Evolutionary conservation across 106 monocot genomes (phyloP), one percentile per base, ranked within the genome.

Genomic region (Agapanthus africanus): DNA sequence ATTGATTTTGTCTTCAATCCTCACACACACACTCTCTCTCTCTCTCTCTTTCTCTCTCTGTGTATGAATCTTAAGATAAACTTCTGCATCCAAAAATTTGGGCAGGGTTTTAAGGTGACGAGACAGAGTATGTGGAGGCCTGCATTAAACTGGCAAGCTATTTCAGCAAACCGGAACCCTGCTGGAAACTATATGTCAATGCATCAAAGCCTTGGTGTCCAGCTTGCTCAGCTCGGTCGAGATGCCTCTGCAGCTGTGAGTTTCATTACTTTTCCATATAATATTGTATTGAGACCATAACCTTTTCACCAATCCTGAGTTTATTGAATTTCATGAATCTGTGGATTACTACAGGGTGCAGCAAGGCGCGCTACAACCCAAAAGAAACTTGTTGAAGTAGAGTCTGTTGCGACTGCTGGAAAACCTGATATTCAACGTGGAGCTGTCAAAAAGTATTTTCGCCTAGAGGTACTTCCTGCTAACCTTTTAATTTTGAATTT

Each of bases 221-320:
- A 97, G 64, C 88, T 97, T 37, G 95, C 95, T 30, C 95, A 97
- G 76, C 86, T 97, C 22, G 78, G 91, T 49, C 80, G 91, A 52
- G 95, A 91, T 86, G 95, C 95, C 8, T 97, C 88, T 77, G 91
- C 95, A 72, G 95, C 91, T 34, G 95, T 97, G 37, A 76, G 76
- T 84, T 73, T 69, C 66, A 26, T 37, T 57, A 37, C 30, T 42
- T 21, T 52, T 56, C 56, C 61, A 32, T 37, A 18, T 59, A 25
- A n/a, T n/a, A n/a, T n/a, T 42, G 42, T 67, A 70, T 70, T 40
- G 40, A 75, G n/a, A 30, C 7, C 21, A 49, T 49, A 62, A 18
- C 11, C 11, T 16, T 34, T 37, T n/a, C 37, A 6, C 14, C 18
- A 37, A 4, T 63, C 5, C 40, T 26, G 37, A 23, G 7, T 63